Conservation (phyloP, 345 rosid genomes). For the Eucalyptus tenuipes region DNA sequence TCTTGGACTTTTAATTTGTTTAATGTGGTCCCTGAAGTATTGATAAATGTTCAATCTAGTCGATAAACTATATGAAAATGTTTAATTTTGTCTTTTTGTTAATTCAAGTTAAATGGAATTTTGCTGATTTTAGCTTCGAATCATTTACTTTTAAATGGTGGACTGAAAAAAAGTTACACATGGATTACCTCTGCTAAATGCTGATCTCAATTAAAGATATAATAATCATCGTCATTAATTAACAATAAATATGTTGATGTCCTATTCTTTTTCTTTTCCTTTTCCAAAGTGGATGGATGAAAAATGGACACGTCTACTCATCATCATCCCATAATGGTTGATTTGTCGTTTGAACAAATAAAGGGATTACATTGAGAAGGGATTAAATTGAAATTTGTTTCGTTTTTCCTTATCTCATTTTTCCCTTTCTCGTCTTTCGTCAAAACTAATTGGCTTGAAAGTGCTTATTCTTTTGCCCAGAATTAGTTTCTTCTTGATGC, state of each 20-base stretch:
- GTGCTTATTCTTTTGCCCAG: not conserved
- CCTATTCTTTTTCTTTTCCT: not conserved
- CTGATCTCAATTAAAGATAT: not conserved
- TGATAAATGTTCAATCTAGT: not conserved
- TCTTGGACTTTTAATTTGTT: not conserved
- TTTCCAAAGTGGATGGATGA: not conserved
- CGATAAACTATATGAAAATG: not conserved
- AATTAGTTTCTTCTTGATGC: not conserved
- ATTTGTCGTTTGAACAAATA: not conserved
- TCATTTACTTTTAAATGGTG: not conserved
- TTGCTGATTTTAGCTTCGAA: not conserved
- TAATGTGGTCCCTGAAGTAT: not conserved
- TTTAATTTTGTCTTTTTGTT: not conserved
- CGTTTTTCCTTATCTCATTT: not conserved
- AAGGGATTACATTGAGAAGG: not conserved
- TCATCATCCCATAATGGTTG: not conserved
- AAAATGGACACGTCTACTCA: not conserved
- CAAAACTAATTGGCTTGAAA: not conserved
- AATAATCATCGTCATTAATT: not conserved
- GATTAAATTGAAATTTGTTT: not conserved
- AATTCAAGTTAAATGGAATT: not conserved
- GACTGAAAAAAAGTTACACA: not conserved
- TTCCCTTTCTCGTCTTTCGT: not conserved
- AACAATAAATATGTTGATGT: not conserved
- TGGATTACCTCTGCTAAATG: not conserved